Evolutionary conservation across 805 yeast genomes (phyloP).

Genomic region (Millerozyma miso): DNA sequence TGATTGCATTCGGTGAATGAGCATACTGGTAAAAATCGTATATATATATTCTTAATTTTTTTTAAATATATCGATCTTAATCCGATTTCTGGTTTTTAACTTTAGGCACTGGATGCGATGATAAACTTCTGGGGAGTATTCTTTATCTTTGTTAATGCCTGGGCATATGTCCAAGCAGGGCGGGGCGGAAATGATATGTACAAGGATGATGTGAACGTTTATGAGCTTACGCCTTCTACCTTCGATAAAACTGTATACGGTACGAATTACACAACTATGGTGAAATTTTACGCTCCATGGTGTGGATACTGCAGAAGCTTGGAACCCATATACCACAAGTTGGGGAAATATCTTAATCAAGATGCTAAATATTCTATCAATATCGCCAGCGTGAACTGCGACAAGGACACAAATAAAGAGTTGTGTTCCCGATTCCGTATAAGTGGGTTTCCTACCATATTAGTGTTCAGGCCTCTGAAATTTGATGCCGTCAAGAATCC

Average conservation of each 20-base stretch:
- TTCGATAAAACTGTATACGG: conserved; percentile 64
- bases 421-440: conserved; percentile 65
- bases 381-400: conserved; percentile 87
- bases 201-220: conserved; percentile 39
- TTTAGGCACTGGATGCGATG: too few species aligned
- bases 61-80: too few species aligned
- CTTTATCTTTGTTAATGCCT: conserved; percentile 3
- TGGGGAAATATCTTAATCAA: conserved; percentile 56
- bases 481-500: conserved; percentile 15
- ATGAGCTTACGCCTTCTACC: conserved; percentile 52
- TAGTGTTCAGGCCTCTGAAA: conserved; percentile 82
- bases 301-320: conserved; percentile 88
- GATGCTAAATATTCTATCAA: conserved; percentile 45
- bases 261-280: conserved; percentile 75
- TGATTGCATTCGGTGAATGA: too few species aligned
- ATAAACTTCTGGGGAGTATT: not conserved
- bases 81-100: too few species aligned
- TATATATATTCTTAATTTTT: too few species aligned
- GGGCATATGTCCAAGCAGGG: conserved; percentile 11
- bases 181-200: conserved; percentile 25
- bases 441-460: conserved; percentile 79
- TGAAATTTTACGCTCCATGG: conserved; percentile 96
- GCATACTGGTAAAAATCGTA: too few species aligned
- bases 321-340: conserved; percentile 58
- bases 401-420: conserved; percentile 57